These are phyloP conservation scores for Apocynum venetum DNA, from an alignment of 257 asterid species.

Conservation along the genomic window DNA sequence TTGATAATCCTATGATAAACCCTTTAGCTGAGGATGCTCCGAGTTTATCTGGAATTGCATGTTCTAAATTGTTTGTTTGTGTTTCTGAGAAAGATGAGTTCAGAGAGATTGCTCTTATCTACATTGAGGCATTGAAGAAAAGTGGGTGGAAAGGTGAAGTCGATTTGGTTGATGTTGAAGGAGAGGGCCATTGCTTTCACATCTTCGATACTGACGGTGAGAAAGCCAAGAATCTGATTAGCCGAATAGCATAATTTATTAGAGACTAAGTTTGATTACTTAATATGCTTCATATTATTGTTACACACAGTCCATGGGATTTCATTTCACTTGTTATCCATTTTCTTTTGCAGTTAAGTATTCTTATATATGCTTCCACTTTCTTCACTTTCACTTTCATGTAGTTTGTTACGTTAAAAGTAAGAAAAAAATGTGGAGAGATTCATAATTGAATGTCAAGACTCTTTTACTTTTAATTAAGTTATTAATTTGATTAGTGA, in stretches of 20 bases:
- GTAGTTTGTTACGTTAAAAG: too few relatives aligned
- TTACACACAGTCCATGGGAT: too few relatives aligned
- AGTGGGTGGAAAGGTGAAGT: constrained; percentile 18
- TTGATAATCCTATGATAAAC: constrained; percentile 25
- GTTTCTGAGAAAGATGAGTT: constrained; percentile 17
- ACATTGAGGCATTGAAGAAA: constrained; percentile 11
- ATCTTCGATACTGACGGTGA: background rate
- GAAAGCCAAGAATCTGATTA: background rate
- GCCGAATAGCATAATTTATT: constrained; percentile 1
- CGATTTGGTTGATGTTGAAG: constrained; percentile 13
- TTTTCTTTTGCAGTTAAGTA: too few relatives aligned
- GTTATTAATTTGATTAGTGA: too few relatives aligned
- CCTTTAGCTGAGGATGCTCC: constrained; percentile 23
- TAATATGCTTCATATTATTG: too few relatives aligned
- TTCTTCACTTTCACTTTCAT: too few relatives aligned
- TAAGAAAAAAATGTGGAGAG: too few relatives aligned
- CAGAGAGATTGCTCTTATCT: constrained; percentile 4
- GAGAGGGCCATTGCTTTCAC: constrained; percentile 19
- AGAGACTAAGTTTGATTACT: too few relatives aligned
- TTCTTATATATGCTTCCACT: too few relatives aligned
- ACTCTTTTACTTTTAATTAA: too few relatives aligned
- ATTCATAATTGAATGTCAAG: too few relatives aligned
- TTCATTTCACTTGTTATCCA: too few relatives aligned
- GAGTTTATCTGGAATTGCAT: constrained; percentile 6
- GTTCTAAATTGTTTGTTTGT: constrained; percentile 13